Base-by-base conservation (phyloP, 23 red algal genomes). In the Gracilaria gracilis region DNA sequence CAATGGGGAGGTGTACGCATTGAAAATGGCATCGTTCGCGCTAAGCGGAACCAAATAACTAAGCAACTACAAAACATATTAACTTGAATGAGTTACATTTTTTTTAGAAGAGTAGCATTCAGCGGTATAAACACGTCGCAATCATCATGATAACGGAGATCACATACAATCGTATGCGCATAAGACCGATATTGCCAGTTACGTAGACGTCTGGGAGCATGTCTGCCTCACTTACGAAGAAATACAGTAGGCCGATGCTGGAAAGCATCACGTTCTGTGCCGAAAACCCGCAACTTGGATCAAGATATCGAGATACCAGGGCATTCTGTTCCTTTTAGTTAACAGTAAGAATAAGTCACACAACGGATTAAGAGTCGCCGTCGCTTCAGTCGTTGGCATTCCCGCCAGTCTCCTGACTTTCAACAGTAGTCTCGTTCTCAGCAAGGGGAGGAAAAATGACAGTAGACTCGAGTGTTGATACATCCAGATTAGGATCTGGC, bases 401-500 rank as follows among this genome's bases (percentile, higher is more conserved):
- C 21, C 39, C 36, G 37, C 69, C 25, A 46, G 16, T 32, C 13
- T 40, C 69, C n/a, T 47, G 69, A 25, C 61, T 32, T 75, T 31
- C 69, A 1, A 23, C n/a, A 4, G 14, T 21, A 27, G 33, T 36
- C 35, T 75, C 69, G 35, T 75, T 75, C 11, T 75, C 69, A 46
- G n/a, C 1, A 5, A 4, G 69, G 36, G 69, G 17, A n/a, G 69
- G 19, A 8, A 40, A 75, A n/a, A 40, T 31, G 69, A 75, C 69
- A 32, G 69, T 75, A 21, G 69, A 46, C 69, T 81, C 86, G 16
- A 89, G 42, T 61, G 50, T 79, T 62, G 86, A 80, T 34, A 89
- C 86, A 73, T 89, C 86, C 70, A 89, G 55, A 71, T 89, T 57
- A 11, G 91, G 81, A 57, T 94, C 91, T 46, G 93, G 85, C 53